Evolutionary conservation across 352 stramenopile genomes (phyloP).

Genomic region (Phytophthora sansomeana): DNA sequence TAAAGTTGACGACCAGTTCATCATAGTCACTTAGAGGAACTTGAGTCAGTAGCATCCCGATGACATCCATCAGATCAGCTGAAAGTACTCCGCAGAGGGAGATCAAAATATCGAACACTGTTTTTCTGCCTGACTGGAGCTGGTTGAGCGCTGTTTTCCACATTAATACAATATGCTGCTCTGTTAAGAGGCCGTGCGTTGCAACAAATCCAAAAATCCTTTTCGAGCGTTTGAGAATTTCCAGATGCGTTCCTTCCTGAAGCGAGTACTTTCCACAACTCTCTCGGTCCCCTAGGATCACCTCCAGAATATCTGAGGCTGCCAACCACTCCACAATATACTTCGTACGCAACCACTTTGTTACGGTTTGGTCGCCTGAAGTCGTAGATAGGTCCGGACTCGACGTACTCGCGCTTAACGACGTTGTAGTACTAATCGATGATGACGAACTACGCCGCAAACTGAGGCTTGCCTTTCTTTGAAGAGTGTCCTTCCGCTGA

Average conservation of each 20-base stretch:
- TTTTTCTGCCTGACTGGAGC: slow-evolving; percentile 72
- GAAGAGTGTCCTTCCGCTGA: slow-evolving; percentile 64
- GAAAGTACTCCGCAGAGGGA: slow-evolving; percentile 69
- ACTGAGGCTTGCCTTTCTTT: slow-evolving; percentile 72
- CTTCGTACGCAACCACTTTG: slow-evolving; percentile 78
- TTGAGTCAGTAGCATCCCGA: slow-evolving; percentile 81
- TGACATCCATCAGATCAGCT: slow-evolving; percentile 78
- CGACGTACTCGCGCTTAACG: slow-evolving; percentile 36
- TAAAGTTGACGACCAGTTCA: slow-evolving; percentile 78
- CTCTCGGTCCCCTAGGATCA: slow-evolving; percentile 80
- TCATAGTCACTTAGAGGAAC: slow-evolving; percentile 77
- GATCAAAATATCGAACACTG: slow-evolving; percentile 79
- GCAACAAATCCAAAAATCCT: slow-evolving; percentile 77
- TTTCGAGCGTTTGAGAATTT: slow-evolving; percentile 83
- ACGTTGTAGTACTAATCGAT: slow-evolving; percentile 37
- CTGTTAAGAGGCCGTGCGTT: slow-evolving; percentile 59
- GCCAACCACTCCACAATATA: slow-evolving; percentile 85
- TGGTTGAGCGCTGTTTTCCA: slow-evolving; percentile 81
- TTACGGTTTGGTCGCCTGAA: slow-evolving; percentile 35
- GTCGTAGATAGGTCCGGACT: slow-evolving; percentile 37
- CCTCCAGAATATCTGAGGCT: slow-evolving; percentile 80
- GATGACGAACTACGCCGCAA: slow-evolving; percentile 49
- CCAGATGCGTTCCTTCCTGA: slow-evolving; percentile 80
- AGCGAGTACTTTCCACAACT: slow-evolving; percentile 73
- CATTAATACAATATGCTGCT: slow-evolving; percentile 75